Conservation (phyloP, 1,284 basidiomycete species). For the Austroboletus novae-zelandiae region DNA sequence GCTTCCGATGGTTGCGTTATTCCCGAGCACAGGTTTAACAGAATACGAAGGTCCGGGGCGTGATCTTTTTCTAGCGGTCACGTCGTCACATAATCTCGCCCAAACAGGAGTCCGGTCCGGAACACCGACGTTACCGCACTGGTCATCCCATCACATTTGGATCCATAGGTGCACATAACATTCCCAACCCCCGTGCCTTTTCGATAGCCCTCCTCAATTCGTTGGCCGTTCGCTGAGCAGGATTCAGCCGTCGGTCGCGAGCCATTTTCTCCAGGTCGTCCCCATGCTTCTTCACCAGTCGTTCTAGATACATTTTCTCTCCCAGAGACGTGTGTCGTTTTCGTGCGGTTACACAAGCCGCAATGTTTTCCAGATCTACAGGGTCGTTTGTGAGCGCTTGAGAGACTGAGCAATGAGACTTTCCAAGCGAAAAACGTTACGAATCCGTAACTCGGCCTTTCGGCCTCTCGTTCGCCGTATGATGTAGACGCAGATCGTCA, state of each 20-base stretch:
- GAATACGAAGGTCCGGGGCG: slow-evolving; percentile 20
- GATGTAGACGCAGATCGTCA: neutral
- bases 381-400: slow-evolving; percentile 10
- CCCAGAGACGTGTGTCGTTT: slow-evolving; percentile 67
- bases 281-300: slow-evolving; percentile 72
- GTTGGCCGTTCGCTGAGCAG: slow-evolving; percentile 84
- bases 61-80: slow-evolving; percentile 23
- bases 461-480: slow-evolving; percentile 1
- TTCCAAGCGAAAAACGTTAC: slow-evolving; percentile 1
- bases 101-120: slow-evolving; percentile 9
- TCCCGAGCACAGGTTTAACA: slow-evolving; percentile 29
- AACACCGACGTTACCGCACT: slow-evolving; percentile 6
- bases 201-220: slow-evolving; percentile 67
- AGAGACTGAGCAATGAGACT: neutral
- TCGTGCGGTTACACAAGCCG: slow-evolving; percentile 44
- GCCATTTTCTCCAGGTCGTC: slow-evolving; percentile 78
- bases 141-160: slow-evolving; percentile 5
- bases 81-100: slow-evolving; percentile 27
- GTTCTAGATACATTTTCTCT: slow-evolving; percentile 67
- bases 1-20: slow-evolving; percentile 18
- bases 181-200: slow-evolving; percentile 44
- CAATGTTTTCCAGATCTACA: slow-evolving; percentile 48
- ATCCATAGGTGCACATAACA: slow-evolving; percentile 7
- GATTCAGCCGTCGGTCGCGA: slow-evolving; percentile 76
- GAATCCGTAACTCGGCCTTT: neutral